Conservation (phyloP, 2,329 filamentous ascomycete genomes). For the Hymenoscyphus salicellus region DNA sequence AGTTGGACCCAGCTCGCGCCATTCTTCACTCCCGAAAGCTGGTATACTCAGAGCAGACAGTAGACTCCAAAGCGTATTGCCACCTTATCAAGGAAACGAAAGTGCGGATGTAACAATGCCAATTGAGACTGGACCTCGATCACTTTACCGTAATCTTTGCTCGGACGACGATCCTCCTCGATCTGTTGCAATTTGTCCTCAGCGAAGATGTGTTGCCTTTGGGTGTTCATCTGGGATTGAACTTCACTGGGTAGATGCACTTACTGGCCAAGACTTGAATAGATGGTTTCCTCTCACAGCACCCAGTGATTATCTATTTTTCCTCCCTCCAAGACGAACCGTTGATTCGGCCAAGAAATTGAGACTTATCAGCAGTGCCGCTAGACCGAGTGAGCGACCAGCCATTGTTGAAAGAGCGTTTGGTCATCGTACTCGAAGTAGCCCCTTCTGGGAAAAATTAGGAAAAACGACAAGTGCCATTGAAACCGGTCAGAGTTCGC, state of each 20-base stretch:
- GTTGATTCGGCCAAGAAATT: constrained; percentile 55
- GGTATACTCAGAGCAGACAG: constrained; percentile 9
- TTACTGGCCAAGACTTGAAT: constrained; percentile 48
- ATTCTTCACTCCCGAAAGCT: constrained; percentile 13
- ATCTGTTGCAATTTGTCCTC: constrained; percentile 65
- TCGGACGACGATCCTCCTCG: constrained; percentile 60
- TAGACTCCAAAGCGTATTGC: constrained; percentile 13
- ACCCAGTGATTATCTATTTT: constrained; percentile 56
- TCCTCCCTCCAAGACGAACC: constrained; percentile 53
- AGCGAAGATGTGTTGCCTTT: constrained; percentile 62
- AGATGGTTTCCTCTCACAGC: constrained; percentile 55
- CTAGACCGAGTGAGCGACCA: constrained; percentile 40
- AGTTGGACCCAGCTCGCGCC: constrained; percentile 15
- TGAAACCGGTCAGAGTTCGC: constrained; percentile 15
- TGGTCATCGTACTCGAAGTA: constrained; percentile 23
- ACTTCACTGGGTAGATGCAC: constrained; percentile 54
- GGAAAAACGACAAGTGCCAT: constrained; percentile 16
- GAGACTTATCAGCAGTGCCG: constrained; percentile 60
- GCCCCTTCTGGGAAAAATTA: constrained; percentile 31
- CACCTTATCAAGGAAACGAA: constrained; percentile 5
- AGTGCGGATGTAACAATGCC: constrained; percentile 22
- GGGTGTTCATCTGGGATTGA: constrained; percentile 62
- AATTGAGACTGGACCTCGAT: constrained; percentile 36
- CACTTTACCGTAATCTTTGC: constrained; percentile 50
- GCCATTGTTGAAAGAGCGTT: constrained; percentile 30